Conservation (phyloP, 202 grass and related monocot genomes). For the Carex arenaria region DNA sequence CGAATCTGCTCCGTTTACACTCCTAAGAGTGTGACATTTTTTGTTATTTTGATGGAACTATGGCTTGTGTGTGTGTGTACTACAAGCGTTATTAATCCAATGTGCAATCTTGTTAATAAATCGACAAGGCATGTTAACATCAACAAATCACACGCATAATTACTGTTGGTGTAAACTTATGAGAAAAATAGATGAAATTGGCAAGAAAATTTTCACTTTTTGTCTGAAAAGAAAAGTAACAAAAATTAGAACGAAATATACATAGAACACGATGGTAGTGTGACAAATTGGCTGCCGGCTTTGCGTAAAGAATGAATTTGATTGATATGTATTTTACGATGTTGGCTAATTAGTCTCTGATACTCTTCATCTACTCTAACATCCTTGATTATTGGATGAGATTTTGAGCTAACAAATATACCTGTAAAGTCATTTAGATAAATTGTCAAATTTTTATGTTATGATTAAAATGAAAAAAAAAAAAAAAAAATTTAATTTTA, state of each 20-base stretch:
- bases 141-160: neutral
- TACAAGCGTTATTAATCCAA: neutral
- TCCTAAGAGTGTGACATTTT: neutral
- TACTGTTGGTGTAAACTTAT: neutral
- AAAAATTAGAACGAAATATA: conserved; percentile 25
- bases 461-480: neutral
- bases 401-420: conserved; percentile 40
- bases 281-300: neutral
- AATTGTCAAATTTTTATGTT: conserved; percentile 3
- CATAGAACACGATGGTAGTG: conserved; percentile 5
- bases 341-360: conserved; percentile 17
- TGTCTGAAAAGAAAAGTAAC: conserved; percentile 3
- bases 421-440: conserved; percentile 32
- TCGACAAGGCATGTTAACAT: neutral
- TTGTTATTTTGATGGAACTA: neutral
- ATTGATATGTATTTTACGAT: conserved; percentile 5
- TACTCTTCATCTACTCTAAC: conserved; percentile 12
- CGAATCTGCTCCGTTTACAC: no score
- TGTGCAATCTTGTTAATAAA: neutral
- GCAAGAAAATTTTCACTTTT: neutral
- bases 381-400: conserved; percentile 34
- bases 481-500: neutral
- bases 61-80: neutral
- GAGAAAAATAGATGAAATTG: neutral
- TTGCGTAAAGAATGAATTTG: conserved; percentile 16